Conservation (phyloP, 306 rosid genomes). For the Ormosia emarginata region DNA sequence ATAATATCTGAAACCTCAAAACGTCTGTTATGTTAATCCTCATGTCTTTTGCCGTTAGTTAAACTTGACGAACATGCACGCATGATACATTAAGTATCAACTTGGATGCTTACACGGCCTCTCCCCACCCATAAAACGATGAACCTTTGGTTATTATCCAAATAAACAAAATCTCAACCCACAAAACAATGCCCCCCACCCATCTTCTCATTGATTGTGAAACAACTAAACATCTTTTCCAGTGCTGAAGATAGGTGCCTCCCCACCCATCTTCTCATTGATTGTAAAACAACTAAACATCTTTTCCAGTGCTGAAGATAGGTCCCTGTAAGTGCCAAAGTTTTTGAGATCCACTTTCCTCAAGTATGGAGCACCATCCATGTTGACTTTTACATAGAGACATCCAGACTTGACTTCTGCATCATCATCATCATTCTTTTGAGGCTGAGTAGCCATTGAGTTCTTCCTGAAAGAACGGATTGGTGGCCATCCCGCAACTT, state of each 20-base stretch:
- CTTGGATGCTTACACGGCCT: too few relatives aligned
- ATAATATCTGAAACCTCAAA: too few relatives aligned
- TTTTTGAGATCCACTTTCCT: constrained; percentile 88
- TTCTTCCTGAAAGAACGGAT: constrained; percentile 91
- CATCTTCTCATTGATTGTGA: constrained; percentile 66
- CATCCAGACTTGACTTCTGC: constrained; percentile 68
- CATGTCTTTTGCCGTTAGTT: too few relatives aligned
- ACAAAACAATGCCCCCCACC: too few relatives aligned
- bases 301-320: constrained; percentile 83
- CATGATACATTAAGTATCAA: too few relatives aligned
- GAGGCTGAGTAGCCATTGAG: constrained; percentile 61
- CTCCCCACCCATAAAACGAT: too few relatives aligned
- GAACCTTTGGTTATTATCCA: too few relatives aligned
- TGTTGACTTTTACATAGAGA: constrained; percentile 91
- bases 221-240: constrained; percentile 92
- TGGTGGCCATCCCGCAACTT: constrained; percentile 99
- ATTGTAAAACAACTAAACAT: constrained; percentile 96
- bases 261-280: constrained; percentile 34
- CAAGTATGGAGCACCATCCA: constrained; percentile 98
- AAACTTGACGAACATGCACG: too few relatives aligned
- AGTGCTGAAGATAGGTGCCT: constrained; percentile 74
- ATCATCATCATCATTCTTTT: constrained; percentile 46
- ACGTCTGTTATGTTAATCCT: too few relatives aligned
- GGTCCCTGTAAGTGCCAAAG: constrained; percentile 64
- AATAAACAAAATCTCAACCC: too few relatives aligned